These are phyloP conservation scores for Roridomyces roridus DNA, from an alignment of 768 basidiomycete species.

Conservation along the genomic window DNA sequence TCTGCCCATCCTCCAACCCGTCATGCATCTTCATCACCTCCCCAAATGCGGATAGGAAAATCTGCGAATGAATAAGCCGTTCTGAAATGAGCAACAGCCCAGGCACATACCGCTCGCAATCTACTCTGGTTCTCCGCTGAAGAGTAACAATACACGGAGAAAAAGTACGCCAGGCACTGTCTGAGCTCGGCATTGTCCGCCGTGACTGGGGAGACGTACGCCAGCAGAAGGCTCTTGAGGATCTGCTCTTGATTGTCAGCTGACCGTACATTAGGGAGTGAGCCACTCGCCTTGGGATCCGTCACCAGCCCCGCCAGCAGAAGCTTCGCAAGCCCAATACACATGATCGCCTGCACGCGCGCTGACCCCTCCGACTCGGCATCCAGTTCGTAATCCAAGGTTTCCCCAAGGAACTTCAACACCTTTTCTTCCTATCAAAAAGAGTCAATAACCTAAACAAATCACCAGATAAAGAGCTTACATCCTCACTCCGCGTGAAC, in stretches of 20 bases:
- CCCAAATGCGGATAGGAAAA: slow-evolving; percentile 74
- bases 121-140: slow-evolving; percentile 77
- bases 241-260: slow-evolving; percentile 19
- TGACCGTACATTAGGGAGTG: neutral
- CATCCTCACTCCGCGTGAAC: slow-evolving; percentile 56
- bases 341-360: slow-evolving; percentile 77
- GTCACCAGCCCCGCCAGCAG: slow-evolving; percentile 84
- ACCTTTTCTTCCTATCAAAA: slow-evolving; percentile 39
- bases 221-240: slow-evolving; percentile 47
- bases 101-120: slow-evolving; percentile 52
- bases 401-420: slow-evolving; percentile 54
- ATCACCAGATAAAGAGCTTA: slow-evolving; percentile 1
- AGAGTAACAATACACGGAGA: slow-evolving; percentile 93
- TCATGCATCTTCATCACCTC: slow-evolving; percentile 61
- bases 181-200: slow-evolving; percentile 83
- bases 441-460: slow-evolving; percentile 13
- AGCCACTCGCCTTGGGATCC: slow-evolving; percentile 68
- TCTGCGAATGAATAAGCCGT: slow-evolving; percentile 46
- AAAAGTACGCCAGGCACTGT: slow-evolving; percentile 95
- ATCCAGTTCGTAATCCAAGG: slow-evolving; percentile 58
- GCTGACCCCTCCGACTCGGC: slow-evolving; percentile 78
- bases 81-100: neutral
- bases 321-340: slow-evolving; percentile 87
- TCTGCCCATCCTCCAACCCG: slow-evolving; percentile 73
- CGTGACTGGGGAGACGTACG: slow-evolving; percentile 89